Evolutionary conservation across 2,329 filamentous ascomycete species (phyloP), one percentile per base, ranked within the genome.

Genomic region (Cadophora sp.): DNA sequence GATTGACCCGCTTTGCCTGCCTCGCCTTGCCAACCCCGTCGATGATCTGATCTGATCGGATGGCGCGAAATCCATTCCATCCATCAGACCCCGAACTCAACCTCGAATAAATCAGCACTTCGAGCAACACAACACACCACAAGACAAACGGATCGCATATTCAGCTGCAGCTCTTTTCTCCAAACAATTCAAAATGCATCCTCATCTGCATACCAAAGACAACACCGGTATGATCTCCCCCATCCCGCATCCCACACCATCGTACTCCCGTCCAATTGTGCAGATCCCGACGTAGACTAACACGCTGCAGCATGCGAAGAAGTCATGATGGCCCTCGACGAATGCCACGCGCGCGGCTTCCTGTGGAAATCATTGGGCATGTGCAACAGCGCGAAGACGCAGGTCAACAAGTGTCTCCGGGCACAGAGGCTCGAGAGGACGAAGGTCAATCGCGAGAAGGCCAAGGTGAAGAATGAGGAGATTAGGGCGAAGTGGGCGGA

Each of bases 261-360:
- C 16, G 3, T n/a, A n/a, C n/a, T n/a, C 30, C 41, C 18, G 18
- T 55, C 36, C 36, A 47, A 43, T 6, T 22, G n/a, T 9, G n/a
- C 24, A 53, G 33, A 11, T 24, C 20, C 33, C 36, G 7, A 27
- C 51, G 3, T 1, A 56, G 43, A 62, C 39, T 53, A 27, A 50
- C 65, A 59, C 62, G 70, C 69, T 53, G 66, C 76, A 99, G 96
- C 91, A 76, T 99, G 96, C 86, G 93, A 95, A 80, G 94, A 97
- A 73, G 88, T 99, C 79, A 97, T 98, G 89, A 90, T 85, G 60
- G 91, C 92, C 58, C 92, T 99, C 73, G 96, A 98, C 76, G 93
- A 97, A 83, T 99, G 96, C 82, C 96, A 99, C 78, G 91, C 92
- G 39, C 87, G 87, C 67, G 96, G 96, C 64, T 99, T 99, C 81